Evolutionary conservation across 345 rosid species (phyloP).

Genomic region (Luvunga scandens): DNA sequence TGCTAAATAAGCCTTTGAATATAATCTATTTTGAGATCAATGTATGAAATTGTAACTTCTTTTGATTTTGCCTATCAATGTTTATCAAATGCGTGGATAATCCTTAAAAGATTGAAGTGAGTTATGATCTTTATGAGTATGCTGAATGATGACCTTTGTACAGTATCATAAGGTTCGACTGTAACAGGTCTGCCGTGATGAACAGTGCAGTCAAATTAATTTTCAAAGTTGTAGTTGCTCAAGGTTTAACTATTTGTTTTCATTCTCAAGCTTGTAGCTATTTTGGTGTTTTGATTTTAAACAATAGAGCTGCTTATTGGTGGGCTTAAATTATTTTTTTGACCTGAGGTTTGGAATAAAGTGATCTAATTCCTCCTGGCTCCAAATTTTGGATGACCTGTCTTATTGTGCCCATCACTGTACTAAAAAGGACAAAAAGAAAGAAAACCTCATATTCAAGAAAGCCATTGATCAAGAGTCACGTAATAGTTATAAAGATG

Average conservation of each 20-base stretch:
- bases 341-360: not conserved
- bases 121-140: not conserved
- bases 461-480: not conserved
- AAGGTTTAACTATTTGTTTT: not conserved
- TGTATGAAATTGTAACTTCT: not conserved
- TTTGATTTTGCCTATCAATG: not conserved
- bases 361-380: not conserved
- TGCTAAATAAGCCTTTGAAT: not conserved
- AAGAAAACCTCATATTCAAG: not conserved
- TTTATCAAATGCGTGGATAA: not conserved
- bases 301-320: not conserved
- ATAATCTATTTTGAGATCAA: not conserved
- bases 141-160: not conserved
- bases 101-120: constrained; percentile 1
- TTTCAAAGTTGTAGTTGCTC: not conserved
- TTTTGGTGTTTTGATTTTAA: not conserved
- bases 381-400: not conserved
- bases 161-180: not conserved
- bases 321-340: not conserved
- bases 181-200: not conserved
- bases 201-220: not conserved
- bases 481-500: not conserved
- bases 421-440: not conserved
- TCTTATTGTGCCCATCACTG: not conserved
- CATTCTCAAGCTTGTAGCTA: not conserved